phyloP scores from a whole-genome alignment of 1,284 basidiomycete genomes.

The Volvariella volvacea region DNA sequence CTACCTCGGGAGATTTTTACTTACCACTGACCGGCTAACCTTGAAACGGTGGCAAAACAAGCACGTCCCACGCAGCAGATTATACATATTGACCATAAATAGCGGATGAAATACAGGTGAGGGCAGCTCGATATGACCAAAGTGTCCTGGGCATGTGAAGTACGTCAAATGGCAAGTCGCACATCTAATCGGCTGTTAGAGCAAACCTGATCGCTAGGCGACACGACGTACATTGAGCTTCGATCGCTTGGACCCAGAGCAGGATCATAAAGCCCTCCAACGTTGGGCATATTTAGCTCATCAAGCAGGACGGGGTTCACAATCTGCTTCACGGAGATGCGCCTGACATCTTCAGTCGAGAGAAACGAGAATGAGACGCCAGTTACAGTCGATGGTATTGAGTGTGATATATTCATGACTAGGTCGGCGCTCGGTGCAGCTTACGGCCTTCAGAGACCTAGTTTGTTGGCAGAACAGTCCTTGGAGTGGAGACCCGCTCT shows the following conservation, averaged over 20 bases:
- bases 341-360: conserved; percentile 83
- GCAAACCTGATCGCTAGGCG: neutral
- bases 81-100: conserved; percentile 92
- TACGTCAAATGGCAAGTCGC: conserved; percentile 89
- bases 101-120: conserved; percentile 95
- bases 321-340: conserved; percentile 96
- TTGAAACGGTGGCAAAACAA: conserved; percentile 96
- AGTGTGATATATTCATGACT: conserved; percentile 88
- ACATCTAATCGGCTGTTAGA: conserved; percentile 52
- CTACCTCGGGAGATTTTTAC: conserved; percentile 1
- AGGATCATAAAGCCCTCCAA: conserved; percentile 93
- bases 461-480: neutral
- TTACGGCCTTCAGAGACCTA: neutral
- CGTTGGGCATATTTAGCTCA: conserved; percentile 88
- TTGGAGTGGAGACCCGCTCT: neutral
- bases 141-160: conserved; percentile 96
- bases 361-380: conserved; percentile 95
- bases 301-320: conserved; percentile 92
- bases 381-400: conserved; percentile 79
- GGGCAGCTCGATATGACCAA: conserved; percentile 98
- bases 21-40: conserved; percentile 72
- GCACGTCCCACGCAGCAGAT: conserved; percentile 86
- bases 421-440: neutral
- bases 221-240: conserved; percentile 76
- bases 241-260: conserved; percentile 87